Base-by-base conservation (phyloP, 306 rosid species). In the Fagus sylvatica region DNA sequence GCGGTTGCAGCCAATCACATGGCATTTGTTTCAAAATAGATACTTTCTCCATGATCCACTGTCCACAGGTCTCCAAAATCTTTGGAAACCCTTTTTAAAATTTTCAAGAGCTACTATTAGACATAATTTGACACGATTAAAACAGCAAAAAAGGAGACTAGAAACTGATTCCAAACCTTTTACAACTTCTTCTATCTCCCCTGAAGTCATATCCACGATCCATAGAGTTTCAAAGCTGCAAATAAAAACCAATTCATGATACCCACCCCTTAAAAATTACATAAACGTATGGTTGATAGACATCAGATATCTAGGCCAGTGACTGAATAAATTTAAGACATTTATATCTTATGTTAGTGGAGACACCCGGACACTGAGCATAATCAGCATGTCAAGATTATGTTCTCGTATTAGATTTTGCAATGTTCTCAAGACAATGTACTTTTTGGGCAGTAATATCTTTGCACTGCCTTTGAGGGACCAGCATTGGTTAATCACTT, bases 201-300 rank as follows among this genome's bases (percentile, higher is more conserved):
- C 88, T 12, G 90, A 85, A 78, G 82, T 82, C 82, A 84, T 73
- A 87, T 92, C 87, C 91, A 95, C 74, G 79, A 82, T 82, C 98
- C 98, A 91, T 71, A 87, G 72, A 74, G 87, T 80, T 73, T 82
- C 88, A 82, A 95, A 86, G 85, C 98, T 92, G 87, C 53, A 87
- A 83, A 78, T 42, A 71, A 39, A 92, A 65, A 28, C 55, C 68
- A 61, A 51, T 7, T 6, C 28, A 62, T 22, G 36, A 74, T 13
- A 56, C 3, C 32, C 34, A 60, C 73, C 53, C 76, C 59, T 28
- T 5, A 40, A 64, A 61, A 28, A 72, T 73, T 49, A 74, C 76
- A 83, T 28, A 40, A 37, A 72, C 36, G 41, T 28, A 61, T 40
- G 2, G 19, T 73, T 56, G 48, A 80, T 92, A 92, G 53, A 69